Evolutionary conservation across 2,329 filamentous ascomycete species (phyloP), one percentile per base, ranked within the genome.

Genomic region (Monilinia fructicola): DNA sequence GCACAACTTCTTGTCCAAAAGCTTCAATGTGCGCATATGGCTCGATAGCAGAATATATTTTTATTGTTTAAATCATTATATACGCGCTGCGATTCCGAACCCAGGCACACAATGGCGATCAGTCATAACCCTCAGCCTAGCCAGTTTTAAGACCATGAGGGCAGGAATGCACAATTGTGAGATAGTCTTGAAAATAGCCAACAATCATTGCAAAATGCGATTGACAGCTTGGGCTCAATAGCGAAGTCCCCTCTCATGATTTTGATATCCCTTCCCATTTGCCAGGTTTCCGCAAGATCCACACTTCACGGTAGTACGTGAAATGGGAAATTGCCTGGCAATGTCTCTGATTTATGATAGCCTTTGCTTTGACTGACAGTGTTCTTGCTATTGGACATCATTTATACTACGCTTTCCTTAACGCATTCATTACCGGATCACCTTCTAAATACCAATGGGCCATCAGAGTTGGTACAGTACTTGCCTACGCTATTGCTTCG

Each of bases 381-480:
- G 35, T 23, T 42, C 14, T 63, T 12, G 10, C 48, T 9, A 40
- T 42, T n/a, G 16, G 48, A 9, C 67, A 71, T 67, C 71, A 71
- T 68, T 35, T 70, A 12, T 65, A 55, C 28, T 71, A 65, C 46
- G 16, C 1, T 5, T 54, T 40, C 23, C 48, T 71, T 4, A 12
- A 69, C 48, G 67, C 56, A 2, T 64, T 26, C 12, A 18, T 55
- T 16, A 58, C 50, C 3, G 64, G 56, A 3, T 55, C 55, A 4
- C n/a, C 60, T 9, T 28, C 35, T 9, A 55, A 40, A 26, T 65
- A 70, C 48, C 26, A 67, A 53, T 69, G 63, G 53, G 31, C 66
- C 21, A 59, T 65, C 9, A 28, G 56, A 46, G 44, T 69, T 23
- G 69, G 69, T 52, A 71, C 66, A 12, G 68, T 64, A 6, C 68